A percentile compares a stretch with the other conserved stretches of the same genome.
phyloP scores from a whole-genome alignment of 768 basidiomycete genomes.

The Trametopsis cervina region DNA sequence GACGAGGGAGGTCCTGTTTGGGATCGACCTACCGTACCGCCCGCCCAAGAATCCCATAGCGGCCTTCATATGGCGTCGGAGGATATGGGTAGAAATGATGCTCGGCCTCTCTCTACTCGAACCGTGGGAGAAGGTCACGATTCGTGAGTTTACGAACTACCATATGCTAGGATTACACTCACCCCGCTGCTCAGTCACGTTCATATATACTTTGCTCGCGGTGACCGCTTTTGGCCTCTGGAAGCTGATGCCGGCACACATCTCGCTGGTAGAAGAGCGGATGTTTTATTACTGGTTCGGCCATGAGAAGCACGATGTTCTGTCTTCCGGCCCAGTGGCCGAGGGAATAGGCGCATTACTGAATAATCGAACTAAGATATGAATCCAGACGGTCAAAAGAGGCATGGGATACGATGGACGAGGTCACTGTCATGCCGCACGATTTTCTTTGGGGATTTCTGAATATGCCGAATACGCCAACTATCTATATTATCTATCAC shows the following conservation, averaged over 20 bases:
- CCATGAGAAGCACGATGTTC: slow-evolving; percentile 28
- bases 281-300: slow-evolving; percentile 57
- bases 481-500: too few species aligned
- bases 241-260: slow-evolving; percentile 49
- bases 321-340: too few species aligned
- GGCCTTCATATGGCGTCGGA: slow-evolving; percentile 40
- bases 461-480: too few species aligned
- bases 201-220: slow-evolving; percentile 33
- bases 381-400: too few species aligned
- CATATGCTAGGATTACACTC: background rate
- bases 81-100: slow-evolving; percentile 52
- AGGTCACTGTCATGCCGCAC: too few species aligned
- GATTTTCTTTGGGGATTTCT: too few species aligned
- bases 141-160: slow-evolving; percentile 37
- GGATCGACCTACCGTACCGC: slow-evolving; percentile 22
- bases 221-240: slow-evolving; percentile 44
- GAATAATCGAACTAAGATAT: too few species aligned
- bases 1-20: slow-evolving; percentile 16
- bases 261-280: slow-evolving; percentile 41
- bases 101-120: slow-evolving; percentile 56
- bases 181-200: slow-evolving; percentile 28
- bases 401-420: too few species aligned
- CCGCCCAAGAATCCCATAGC: slow-evolving; percentile 19
- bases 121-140: slow-evolving; percentile 60
- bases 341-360: too few species aligned